These are phyloP conservation scores for Plantago elongata DNA, from an alignment of 257 asterid species.

Conservation along the genomic window DNA sequence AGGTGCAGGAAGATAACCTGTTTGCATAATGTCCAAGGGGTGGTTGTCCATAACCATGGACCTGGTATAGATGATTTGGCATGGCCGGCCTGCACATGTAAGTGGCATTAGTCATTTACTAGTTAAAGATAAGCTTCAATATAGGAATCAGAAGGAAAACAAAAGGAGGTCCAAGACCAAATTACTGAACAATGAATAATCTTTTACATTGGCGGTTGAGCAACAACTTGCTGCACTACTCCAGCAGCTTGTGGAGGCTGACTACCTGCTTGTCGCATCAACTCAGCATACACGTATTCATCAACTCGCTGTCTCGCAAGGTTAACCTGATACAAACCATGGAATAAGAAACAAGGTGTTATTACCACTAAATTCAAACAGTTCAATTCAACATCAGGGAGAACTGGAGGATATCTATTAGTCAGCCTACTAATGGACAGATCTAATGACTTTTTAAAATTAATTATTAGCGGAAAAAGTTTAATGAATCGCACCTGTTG, in stretches of 20 bases:
- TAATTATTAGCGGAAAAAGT: neutral
- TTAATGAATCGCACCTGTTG: conserved; percentile 59
- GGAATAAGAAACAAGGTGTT: conserved; percentile 1
- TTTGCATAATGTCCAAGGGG: conserved; percentile 43
- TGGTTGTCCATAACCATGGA: conserved; percentile 38
- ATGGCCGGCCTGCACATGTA: conserved; percentile 47
- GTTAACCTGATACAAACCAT: conserved; percentile 40
- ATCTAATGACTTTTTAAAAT: neutral
- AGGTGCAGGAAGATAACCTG: conserved; percentile 40
- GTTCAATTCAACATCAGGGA: neutral
- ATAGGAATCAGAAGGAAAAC: neutral
- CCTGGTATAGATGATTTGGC: conserved; percentile 49
- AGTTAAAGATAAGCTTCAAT: neutral
- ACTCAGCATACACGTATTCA: conserved; percentile 80
- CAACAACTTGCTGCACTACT: conserved; percentile 26
- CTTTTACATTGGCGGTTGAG: conserved; percentile 38
- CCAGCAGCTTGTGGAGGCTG: conserved; percentile 31
- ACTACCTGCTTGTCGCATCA: conserved; percentile 66
- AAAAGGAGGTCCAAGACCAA: neutral
- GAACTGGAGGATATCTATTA: neutral
- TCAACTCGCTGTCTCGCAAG: conserved; percentile 89
- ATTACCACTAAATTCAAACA: neutral
- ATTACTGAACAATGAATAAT: conserved; percentile 5
- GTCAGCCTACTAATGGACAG: neutral
- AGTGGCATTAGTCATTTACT: conserved; percentile 3